A percentile compares a stretch with the other conserved stretches of the same genome.
Conservation (phyloP, 352 stramenopile genomes). For the Phytophthora pistaciae region DNA sequence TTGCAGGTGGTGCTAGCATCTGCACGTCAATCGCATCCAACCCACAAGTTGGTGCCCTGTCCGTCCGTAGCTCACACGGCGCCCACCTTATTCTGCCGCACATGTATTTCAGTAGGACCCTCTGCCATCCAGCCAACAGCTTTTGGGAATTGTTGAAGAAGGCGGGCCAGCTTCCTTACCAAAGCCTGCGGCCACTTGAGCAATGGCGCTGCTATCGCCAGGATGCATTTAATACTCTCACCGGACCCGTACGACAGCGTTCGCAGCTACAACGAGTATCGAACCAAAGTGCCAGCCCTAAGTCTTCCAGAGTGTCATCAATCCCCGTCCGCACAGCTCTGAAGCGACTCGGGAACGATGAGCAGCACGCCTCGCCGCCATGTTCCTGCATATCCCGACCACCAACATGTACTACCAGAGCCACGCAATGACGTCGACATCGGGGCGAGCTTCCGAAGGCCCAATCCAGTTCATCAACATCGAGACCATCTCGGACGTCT, state of each 20-base stretch:
- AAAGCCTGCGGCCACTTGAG: neutral
- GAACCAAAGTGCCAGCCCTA: neutral
- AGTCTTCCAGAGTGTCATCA: neutral
- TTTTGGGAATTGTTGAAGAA: neutral
- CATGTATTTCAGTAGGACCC: neutral
- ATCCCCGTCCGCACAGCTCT: slow-evolving; percentile 38
- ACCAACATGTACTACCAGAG: slow-evolving; percentile 44
- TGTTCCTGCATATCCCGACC: slow-evolving; percentile 54
- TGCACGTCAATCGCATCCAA: neutral
- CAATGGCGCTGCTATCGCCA: neutral
- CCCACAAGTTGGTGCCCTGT: neutral
- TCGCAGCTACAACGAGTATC: slow-evolving; percentile 18
- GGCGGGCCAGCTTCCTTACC: too few relatives aligned
- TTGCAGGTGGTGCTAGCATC: neutral
- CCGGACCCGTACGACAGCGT: slow-evolving; percentile 10
- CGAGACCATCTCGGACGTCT: slow-evolving; percentile 37
- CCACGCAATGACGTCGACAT: slow-evolving; percentile 36
- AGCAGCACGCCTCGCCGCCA: slow-evolving; percentile 45
- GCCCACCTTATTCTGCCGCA: neutral
- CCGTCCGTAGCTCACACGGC: neutral
- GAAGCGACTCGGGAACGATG: slow-evolving; percentile 46
- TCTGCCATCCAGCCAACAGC: neutral
- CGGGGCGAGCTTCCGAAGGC: slow-evolving; percentile 23
- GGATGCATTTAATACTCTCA: slow-evolving; percentile 22
- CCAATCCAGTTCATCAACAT: slow-evolving; percentile 52